Base-by-base conservation (phyloP, 148 eudicot genomes). In the Nyssa sinensis region DNA sequence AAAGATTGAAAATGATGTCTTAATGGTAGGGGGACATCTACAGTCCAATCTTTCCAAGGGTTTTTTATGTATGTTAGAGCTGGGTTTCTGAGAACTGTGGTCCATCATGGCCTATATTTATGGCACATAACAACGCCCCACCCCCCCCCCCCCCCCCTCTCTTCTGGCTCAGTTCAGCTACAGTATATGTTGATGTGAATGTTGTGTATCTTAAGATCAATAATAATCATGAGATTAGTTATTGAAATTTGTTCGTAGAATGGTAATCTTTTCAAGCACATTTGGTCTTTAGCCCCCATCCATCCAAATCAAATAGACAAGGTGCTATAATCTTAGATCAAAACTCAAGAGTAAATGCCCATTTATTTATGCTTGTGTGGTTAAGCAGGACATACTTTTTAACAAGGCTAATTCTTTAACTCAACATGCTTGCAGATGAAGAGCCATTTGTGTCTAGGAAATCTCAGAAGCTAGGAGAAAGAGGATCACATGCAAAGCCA, bases 391-490 rank as follows among this genome's bases (percentile, higher is more conserved):
- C 51, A 44, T 19, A 11, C 17, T 44, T 44, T 44, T 44, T 44
- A 44, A 44, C 17, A 11, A 51, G 33, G 53, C 14, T 41, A 25
- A n/a, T 64, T 62, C 62, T 67, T 69, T 2, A 44, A 74, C 30
- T 72, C 28, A 35, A 0, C 74, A 68, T 82, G 73, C 71, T 74
- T 86, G 87, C 89, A 94, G 96, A 73, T 72, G 60, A 51, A 72
- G 83, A 81, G 74, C 67, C 85, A 67, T 71, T 90, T 14, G 64
- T 83, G 28, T 77, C 88, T 23, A 72, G 60, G 62, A 87, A 79
- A 82, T 35, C 90, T 75, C 81, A 41, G 71, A 80, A 80, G 81
- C 84, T 79, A 67, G 88, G 59, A 58, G 84, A 84, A 28, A 81
- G 74, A 75, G 62, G 33, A 58, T 59, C 75, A 47, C 72, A 62